phyloP scores from a whole-genome alignment of 1,284 basidiomycete genomes.

The Apiotrichum siamense region DNA sequence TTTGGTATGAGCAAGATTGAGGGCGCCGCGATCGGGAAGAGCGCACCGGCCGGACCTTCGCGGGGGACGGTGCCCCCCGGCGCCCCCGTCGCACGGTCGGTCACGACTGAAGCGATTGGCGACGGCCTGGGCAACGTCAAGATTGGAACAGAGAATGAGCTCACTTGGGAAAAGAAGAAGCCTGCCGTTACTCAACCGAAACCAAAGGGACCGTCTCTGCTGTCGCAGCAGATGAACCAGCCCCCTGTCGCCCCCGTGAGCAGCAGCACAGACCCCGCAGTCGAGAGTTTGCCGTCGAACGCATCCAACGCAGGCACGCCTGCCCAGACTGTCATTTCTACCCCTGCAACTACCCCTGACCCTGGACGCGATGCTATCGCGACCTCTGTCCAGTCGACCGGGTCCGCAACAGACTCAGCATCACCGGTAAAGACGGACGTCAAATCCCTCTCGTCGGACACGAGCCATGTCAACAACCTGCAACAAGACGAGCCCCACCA shows the following conservation, averaged over 20 bases:
- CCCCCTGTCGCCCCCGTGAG: slow-evolving; percentile 27
- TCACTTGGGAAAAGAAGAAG: slow-evolving; percentile 56
- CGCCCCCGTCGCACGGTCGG: slow-evolving; percentile 30
- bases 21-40: slow-evolving; percentile 27
- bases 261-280: slow-evolving; percentile 9
- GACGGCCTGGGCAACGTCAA: slow-evolving; percentile 61
- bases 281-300: slow-evolving; percentile 6
- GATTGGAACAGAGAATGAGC: slow-evolving; percentile 50
- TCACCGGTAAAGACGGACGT: background rate
- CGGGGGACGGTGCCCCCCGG: background rate
- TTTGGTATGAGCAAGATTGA: slow-evolving; percentile 78
- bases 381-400: slow-evolving; percentile 36
- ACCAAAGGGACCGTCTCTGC: slow-evolving; percentile 63
- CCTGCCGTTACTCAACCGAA: slow-evolving; percentile 37
- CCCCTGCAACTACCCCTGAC: slow-evolving; percentile 44
- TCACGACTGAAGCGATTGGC: slow-evolving; percentile 54
- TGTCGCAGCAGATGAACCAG: slow-evolving; percentile 67
- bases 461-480: slow-evolving; percentile 32
- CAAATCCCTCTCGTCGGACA: background rate
- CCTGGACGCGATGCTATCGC: slow-evolving; percentile 39
- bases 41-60: slow-evolving; percentile 12
- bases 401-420: slow-evolving; percentile 25
- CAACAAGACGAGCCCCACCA: slow-evolving; percentile 33
- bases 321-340: slow-evolving; percentile 36
- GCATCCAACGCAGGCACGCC: slow-evolving; percentile 36